Base-by-base conservation (phyloP, 805 yeast species). In the Zygotorulaspora sp. region DNA sequence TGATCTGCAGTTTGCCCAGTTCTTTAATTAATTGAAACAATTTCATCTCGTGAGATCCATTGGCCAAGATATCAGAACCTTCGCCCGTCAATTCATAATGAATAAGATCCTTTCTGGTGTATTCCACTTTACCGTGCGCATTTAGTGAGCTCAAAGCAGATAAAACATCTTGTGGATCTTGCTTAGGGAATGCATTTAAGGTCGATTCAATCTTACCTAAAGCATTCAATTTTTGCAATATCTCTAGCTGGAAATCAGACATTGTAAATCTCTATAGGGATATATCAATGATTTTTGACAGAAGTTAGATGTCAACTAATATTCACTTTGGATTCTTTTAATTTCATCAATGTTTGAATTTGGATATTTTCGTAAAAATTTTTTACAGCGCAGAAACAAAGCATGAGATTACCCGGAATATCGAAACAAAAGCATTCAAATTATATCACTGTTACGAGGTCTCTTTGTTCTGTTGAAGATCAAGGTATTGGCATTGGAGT, bases 11-110 rank as follows among this genome's bases (percentile, higher is more conserved):
- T 24, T 90, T 88, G 40, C 83, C 95, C 35, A 89, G 64, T 32
- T 81, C 70, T 52, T 78, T 74, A 38, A 83, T 70, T 30, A 92
- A 87, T 58, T 80, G 85, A 47, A 86, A 73, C 32, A 92, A 71
- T 50, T 95, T 77, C 55, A 74, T 76, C 67, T 92, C 98, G 56
- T 92, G 97, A 21, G 97, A 86, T 6, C 98, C 98, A 38, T 83
- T 67, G 10, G 65, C 62, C 12, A 85, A 72, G 43, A 89, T 83
- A 29, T 84, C 89, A 50, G 76, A 65, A 33, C 95, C 97, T 68
- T 92, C 98, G 8, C 63, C 66, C 9, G 94, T 82, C 47, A 88
- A 74, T 18, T 71, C 65, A 81, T 89, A 90, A 47, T 69, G 62
- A 49, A 89, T 94, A 37, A 71, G 68, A 61, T 90, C 97, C 38